Evolutionary conservation across 768 basidiomycete genomes (phyloP), one percentile per base, ranked within the genome.

Genomic region (Hygrocybe coccinea): DNA sequence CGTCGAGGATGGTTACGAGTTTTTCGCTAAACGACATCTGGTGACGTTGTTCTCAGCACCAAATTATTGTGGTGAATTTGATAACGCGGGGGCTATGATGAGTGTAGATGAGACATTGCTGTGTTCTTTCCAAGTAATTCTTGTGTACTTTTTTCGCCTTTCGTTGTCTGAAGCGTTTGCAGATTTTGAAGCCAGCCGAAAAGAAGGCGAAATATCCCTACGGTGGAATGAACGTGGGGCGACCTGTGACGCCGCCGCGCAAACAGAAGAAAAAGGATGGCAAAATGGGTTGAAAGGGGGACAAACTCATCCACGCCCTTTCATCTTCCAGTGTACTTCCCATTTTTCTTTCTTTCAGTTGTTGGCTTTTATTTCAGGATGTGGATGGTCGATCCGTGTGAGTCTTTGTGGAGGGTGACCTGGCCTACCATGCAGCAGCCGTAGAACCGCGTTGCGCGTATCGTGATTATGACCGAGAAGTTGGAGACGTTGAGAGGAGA

Each of bases 51-150:
- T 98, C 77, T 95, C 93, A 21, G 95, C 95, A 50, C 95, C 95
- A 56, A 91, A 92, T 76, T 91, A 92, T 66, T 91, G 89, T 64
- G 89, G 92, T 60, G 90, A 98, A 76, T 99, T 99, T 66, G 95
- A 99, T 72, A 99, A 99, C 71, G 95, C 95, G 3, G 95, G 95
- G 36, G 95, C 95, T 34, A 99, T 99, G 95, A 99, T 98, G 95
- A 94, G 91, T 65, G 95, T 99, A 41, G 95, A 97, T 65, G 95
- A 97, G 74, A 97, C 95, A 8, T 71, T 98, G 61, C 71, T 98
- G 60, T 97, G 95, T 75, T 97, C 95, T 7, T 97, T 98, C 91
- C 95, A 97, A 75, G 93, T 95, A 60, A 57, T 72, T 47, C 36
- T 29, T 12, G 0, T 10, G 7, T 15, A 15, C 24, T 14, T 39